Base-by-base conservation (phyloP, 139 green algal genomes). In the Chlamydomonas asymmetrica region DNA sequence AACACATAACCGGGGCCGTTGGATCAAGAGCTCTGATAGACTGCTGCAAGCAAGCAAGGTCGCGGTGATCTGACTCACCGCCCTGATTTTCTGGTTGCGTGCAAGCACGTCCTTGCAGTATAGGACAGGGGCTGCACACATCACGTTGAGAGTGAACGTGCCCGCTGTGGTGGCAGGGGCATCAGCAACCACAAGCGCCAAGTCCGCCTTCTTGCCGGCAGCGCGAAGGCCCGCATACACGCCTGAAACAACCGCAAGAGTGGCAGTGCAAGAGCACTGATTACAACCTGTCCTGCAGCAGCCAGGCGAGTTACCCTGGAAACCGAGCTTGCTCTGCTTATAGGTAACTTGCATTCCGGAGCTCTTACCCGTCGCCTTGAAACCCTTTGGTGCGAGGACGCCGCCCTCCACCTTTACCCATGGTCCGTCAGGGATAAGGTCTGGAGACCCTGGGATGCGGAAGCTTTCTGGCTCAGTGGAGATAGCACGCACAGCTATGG, bases 111-210 rank as follows among this genome's bases (percentile, higher is more conserved):
- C 83, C 74, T 94, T 94, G 90, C 92, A 98, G 86, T 95, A 98
- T 13, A 85, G 81, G 38, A 99, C 96, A 3, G 96, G 96, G 13
- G 96, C 96, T 5, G 95, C 96, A 59, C 88, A 94, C 91, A 99
- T 94, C 20, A 98, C 86, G 79, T 99, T 99, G n/a, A 80, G 74
- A 23, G 96, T 99, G 90, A 99, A 99, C 2, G 88, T 89, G 50
- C 96, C 96, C 1, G 86, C 95, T 3, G 89, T 88, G 3, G 87
- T 81, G 4, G 95, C 93, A 35, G 83, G 76, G 2, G 54, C 76
- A 43, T 98, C 96, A 13, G 87, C 87, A 10, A 96, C 86, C 5
- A 99, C 83, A 1, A 99, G 85, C 1, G 95, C 89, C 40, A 99
- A 77, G 86, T 99, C 96, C 13, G 90, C 92, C 81, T 97, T 97